Conservation (phyloP, 2,329 filamentous ascomycete genomes). For the Arthrobotrys entomopaga region DNA sequence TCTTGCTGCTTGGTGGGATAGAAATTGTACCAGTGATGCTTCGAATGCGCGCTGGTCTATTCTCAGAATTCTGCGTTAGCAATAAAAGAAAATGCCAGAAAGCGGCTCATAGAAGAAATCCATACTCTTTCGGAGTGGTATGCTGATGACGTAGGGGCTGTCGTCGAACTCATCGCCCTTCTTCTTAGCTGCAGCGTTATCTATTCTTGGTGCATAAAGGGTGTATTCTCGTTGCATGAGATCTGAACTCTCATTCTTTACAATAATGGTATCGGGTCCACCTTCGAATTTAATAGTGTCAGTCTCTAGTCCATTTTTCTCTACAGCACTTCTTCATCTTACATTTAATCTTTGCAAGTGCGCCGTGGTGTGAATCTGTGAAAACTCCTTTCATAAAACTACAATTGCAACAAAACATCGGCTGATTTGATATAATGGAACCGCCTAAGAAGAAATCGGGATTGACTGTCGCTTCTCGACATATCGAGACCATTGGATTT, state of each 20-base stretch:
- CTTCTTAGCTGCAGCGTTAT: constrained; percentile 28
- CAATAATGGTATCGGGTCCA: constrained; percentile 47
- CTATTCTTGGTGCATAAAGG: constrained; percentile 47
- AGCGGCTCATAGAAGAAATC: not conserved
- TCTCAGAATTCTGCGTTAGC: not conserved
- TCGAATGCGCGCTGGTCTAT: constrained; percentile 47
- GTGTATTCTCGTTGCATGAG: constrained; percentile 47
- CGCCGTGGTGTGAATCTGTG: constrained; percentile 36
- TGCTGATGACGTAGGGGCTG: constrained; percentile 45
- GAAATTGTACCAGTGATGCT: constrained; percentile 43
- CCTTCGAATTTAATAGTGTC: constrained; percentile 9
- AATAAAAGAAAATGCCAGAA: not conserved
- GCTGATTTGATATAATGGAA: constrained; percentile 50
- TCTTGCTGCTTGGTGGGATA: constrained; percentile 42
- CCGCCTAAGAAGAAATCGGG: constrained; percentile 48
- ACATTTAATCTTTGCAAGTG: constrained; percentile 47
- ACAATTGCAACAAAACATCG: constrained; percentile 51
- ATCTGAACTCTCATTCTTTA: constrained; percentile 51
- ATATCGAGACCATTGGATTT: constrained; percentile 49
- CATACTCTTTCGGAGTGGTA: constrained; percentile 49
- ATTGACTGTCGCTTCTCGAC: constrained; percentile 45
- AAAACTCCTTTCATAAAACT: constrained; percentile 38
- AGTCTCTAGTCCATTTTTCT: not conserved
- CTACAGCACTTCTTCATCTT: not conserved
- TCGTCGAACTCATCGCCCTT: constrained; percentile 28